Percentiles rank a stretch among this genome's conserved stretches.
Evolutionary conservation across 2,329 filamentous ascomycete species (phyloP).

Genomic region (Cladosporium sp.): DNA sequence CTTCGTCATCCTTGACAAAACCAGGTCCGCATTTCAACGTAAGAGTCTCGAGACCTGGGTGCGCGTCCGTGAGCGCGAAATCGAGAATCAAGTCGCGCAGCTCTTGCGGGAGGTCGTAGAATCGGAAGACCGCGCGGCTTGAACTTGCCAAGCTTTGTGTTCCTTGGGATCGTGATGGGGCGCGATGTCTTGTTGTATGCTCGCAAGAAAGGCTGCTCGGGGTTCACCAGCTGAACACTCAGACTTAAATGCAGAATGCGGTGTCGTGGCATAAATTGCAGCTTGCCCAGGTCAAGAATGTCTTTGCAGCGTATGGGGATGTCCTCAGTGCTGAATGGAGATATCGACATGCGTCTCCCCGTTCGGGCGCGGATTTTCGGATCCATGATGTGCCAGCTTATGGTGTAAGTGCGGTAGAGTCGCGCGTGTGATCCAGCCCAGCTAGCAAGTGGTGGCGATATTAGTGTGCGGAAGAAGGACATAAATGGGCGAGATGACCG

Average conservation of each 20-base stretch:
- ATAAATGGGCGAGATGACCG: background rate
- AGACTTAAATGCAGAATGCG: background rate
- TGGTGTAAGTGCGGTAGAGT: background rate
- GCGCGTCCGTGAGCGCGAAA: background rate
- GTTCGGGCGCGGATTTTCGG: background rate
- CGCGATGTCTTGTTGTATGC: background rate
- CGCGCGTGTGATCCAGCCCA: background rate
- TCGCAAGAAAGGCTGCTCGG: background rate
- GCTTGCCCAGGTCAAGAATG: background rate
- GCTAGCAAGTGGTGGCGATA: background rate
- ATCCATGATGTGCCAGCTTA: background rate
- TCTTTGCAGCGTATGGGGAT: background rate
- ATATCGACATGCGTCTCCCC: background rate
- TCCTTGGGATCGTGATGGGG: background rate
- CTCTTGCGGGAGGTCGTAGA: background rate
- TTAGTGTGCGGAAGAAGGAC: background rate
- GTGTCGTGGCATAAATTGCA: background rate
- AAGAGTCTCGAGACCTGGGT: background rate
- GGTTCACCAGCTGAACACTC: background rate
- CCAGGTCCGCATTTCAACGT: background rate
- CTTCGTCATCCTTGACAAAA: background rate
- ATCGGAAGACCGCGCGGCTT: background rate
- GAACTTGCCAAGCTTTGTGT: background rate
- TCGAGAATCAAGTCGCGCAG: background rate
- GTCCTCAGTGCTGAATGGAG: background rate